Conservation (phyloP, 2,329 filamentous ascomycete species). For the Boeremia exigua region DNA sequence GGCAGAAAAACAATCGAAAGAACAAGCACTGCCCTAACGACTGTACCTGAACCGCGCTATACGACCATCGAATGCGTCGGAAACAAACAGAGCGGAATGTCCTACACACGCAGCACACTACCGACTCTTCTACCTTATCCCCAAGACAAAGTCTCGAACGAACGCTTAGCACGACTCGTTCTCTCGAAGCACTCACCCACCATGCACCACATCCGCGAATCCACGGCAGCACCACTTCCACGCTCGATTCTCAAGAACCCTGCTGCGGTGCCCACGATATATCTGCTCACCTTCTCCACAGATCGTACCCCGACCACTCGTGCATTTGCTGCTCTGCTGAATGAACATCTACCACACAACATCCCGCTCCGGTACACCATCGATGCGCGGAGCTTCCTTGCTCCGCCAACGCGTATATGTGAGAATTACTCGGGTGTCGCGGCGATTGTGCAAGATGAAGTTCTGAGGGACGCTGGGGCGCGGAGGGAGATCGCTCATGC, state of each 20-base stretch:
- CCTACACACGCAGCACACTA: background rate
- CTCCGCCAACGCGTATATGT: conserved; percentile 24
- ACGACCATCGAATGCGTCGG: background rate
- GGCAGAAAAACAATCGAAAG: background rate
- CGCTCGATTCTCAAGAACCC: background rate
- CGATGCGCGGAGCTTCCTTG: conserved; percentile 20
- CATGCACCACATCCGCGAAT: background rate
- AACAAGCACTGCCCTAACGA: background rate
- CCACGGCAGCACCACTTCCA: background rate
- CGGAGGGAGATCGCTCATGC: conserved; percentile 17
- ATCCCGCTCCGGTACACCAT: conserved; percentile 36
- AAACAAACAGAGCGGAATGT: too few species aligned
- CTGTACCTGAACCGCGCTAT: background rate
- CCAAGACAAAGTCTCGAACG: background rate
- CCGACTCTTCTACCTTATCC: background rate
- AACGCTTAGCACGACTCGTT: background rate
- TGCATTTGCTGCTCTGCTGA: conserved; percentile 14
- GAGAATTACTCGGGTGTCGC: conserved; percentile 31
- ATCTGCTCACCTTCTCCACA: conserved; percentile 33
- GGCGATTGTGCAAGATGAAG: conserved; percentile 26
- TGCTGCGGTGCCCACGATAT: conserved; percentile 26
- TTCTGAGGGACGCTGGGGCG: conserved; percentile 29
- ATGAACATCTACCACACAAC: conserved; percentile 20
- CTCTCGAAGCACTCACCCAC: conserved; percentile 1
- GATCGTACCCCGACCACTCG: conserved; percentile 6